Evolutionary conservation across 1,284 basidiomycete species (phyloP).

Genomic region (Naganishia sp.): DNA sequence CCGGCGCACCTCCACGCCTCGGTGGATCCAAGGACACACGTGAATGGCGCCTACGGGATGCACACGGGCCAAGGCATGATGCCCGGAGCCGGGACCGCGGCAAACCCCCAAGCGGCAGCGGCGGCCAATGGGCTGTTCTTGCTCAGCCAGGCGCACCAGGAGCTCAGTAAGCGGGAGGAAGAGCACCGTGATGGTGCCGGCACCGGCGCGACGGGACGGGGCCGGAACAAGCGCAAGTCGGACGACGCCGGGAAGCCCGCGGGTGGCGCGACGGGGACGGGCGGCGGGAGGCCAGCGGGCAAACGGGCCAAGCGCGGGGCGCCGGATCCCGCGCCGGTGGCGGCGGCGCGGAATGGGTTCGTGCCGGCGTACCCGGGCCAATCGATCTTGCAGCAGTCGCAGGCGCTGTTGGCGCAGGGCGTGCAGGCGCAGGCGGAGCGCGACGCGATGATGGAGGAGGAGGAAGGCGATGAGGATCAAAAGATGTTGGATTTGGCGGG

Average conservation of each 20-base stretch:
- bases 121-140: constrained; percentile 78
- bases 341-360: constrained; percentile 5
- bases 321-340: neutral
- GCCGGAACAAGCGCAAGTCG: constrained; percentile 44
- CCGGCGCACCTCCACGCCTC: constrained; percentile 24
- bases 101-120: neutral
- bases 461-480: constrained; percentile 54
- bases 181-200: constrained; percentile 47
- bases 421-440: constrained; percentile 29
- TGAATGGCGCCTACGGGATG: constrained; percentile 19
- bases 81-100: neutral
- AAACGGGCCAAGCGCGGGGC: constrained; percentile 53
- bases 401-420: constrained; percentile 28
- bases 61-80: constrained; percentile 16
- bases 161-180: constrained; percentile 91
- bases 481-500: constrained; percentile 34
- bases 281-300: constrained; percentile 32
- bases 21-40: constrained; percentile 9
- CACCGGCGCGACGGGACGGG: neutral
- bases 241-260: constrained; percentile 33
- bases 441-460: constrained; percentile 56
- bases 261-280: constrained; percentile 5
- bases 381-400: constrained; percentile 23
- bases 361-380: constrained; percentile 15
- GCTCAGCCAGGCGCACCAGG: constrained; percentile 89